Evolutionary conservation across 495 filamentous ascomycete genomes (phyloP).

Genomic region (Neurospora sp.): DNA sequence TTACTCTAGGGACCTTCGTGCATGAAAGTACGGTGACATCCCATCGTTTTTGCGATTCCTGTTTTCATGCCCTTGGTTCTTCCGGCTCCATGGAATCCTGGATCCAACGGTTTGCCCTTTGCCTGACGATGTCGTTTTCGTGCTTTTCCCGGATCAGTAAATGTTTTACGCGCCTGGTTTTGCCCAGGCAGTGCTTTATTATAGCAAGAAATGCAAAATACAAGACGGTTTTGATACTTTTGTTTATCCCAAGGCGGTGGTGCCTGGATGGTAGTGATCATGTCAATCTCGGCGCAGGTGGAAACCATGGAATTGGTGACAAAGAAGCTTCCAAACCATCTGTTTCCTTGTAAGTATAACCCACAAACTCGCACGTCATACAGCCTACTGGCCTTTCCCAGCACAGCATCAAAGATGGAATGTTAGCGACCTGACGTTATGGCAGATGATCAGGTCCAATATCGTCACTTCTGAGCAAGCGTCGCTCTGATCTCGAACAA

Average conservation of each 20-base stretch:
- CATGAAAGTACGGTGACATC: constrained; percentile 83
- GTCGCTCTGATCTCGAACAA: background rate
- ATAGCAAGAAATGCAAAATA: background rate
- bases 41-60: background rate
- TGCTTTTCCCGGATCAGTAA: background rate
- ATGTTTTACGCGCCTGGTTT: background rate
- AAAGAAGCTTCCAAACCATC: background rate
- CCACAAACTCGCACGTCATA: background rate
- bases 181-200: background rate
- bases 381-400: background rate
- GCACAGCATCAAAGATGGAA: background rate
- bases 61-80: background rate
- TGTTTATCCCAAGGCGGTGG: background rate
- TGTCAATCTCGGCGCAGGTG: background rate
- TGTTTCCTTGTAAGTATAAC: background rate
- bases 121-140: background rate
- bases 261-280: background rate
- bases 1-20: constrained; percentile 56
- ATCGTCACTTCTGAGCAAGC: background rate
- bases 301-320: background rate
- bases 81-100: background rate
- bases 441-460: background rate
- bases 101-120: background rate
- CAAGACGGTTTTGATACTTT: background rate
- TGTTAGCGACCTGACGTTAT: background rate